Base-by-base conservation (phyloP, 192 early-diverging fungal genomes). In the Chytriomyces confervae region DNA sequence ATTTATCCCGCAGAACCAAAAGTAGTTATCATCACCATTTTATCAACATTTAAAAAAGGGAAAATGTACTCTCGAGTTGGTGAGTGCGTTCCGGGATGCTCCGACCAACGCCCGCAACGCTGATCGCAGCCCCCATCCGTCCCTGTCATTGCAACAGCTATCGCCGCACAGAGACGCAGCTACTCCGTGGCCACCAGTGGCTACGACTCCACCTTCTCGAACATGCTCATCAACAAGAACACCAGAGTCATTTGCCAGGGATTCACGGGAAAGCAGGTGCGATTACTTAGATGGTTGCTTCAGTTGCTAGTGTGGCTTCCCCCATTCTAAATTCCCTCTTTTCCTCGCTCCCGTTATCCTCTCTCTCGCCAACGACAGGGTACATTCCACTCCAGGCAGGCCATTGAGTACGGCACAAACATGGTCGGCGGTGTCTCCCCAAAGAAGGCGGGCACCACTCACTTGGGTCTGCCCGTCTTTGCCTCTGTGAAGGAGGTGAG, bases 341-440 rank as follows among this genome's bases (percentile, higher is more conserved):
- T 20, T 57, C 53, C 53, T 13, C 53, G 53, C 53, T 57, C 53
- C 53, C 24, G 24, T 27, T 27, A 27, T 27, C 24, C 24, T 27
- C 24, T 61, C 10, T 65, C 27, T 49, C 53, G 53, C 53, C 24
- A 27, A 27, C 24, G 5, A 3, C 83, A 93, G 96, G 98, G 97
- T 66, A 99, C 98, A 44, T 99, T 98, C 91, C 98, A 99, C 87
- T 96, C 97, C 36, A 90, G 95, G 82, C 96, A 99, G 86, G 98
- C 98, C n/a, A 95, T 99, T 81, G 96, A 92, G 74, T 99, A 99
- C 80, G 98, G 98, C 76, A 98, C 98, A 78, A 97, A 98, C 72
- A 93, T 99, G 90, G 94, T 99, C 63, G 98, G 98, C 79, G 98
- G 98, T 78, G 90, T 97, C 43, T 95, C 95, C 6, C 96, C 98